Evolutionary conservation across 2,329 filamentous ascomycete species (phyloP).

Genomic region (Paraphoma sp.): DNA sequence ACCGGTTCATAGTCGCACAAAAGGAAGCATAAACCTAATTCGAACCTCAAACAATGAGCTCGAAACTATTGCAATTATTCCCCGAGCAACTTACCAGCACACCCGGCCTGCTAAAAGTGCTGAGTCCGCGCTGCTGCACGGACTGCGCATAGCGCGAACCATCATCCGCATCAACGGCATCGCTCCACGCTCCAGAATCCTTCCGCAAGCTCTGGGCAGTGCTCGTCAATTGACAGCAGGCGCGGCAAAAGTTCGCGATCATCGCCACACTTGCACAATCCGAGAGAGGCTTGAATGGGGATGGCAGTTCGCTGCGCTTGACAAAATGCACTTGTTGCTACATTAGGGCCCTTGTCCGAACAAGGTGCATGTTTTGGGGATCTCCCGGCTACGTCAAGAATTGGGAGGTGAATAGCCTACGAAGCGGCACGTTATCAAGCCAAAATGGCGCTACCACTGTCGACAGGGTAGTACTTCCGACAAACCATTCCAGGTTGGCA

Average conservation of each 20-base stretch:
- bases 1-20: conserved; percentile 11
- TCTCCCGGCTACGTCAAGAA: neutral
- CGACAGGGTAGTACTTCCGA: conserved; percentile 19
- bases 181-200: conserved; percentile 26
- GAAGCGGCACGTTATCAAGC: conserved; percentile 26
- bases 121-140: conserved; percentile 30
- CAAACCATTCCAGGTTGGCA: conserved; percentile 32
- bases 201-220: conserved; percentile 16
- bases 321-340: conserved; percentile 2
- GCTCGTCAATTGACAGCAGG: conserved; percentile 1
- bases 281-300: neutral
- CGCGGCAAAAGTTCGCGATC: neutral
- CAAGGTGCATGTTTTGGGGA: conserved; percentile 5
- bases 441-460: conserved; percentile 19
- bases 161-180: conserved; percentile 32
- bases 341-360: conserved; percentile 14
- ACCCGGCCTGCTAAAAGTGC: conserved; percentile 17
- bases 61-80: neutral
- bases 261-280: neutral
- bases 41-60: conserved; percentile 15
- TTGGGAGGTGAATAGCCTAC: conserved; percentile 4
- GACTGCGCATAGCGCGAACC: conserved; percentile 42
- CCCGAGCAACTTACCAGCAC: conserved; percentile 8
- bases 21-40: conserved; percentile 24
- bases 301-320: neutral